Base-by-base conservation (phyloP, 2,329 filamentous ascomycete species). In the Drechslera avenae region DNA sequence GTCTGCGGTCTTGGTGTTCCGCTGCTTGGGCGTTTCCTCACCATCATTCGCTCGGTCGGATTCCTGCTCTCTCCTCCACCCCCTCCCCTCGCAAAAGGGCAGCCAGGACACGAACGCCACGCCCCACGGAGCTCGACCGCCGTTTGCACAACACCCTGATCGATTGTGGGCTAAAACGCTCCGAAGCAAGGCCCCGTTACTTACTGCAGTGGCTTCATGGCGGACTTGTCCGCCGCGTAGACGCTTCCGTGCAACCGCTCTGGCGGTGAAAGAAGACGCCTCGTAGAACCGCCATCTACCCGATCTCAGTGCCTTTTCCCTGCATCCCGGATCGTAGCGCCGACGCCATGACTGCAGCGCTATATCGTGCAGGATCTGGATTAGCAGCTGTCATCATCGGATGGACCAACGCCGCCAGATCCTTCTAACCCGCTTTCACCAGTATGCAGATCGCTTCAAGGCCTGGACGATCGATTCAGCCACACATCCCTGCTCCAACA, bases 301-400 rank as follows among this genome's bases (percentile, higher is more conserved):
- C 56, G 45, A 57, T 50, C 49, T 33, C 39, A 41, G 37, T 54
- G 39, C 53, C 59, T 60, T 55, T 59, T 59, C 61, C 66, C 62
- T 69, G 64, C 62, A 57, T 63, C 46, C 60, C 14, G 57, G 59
- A 60, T 59, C 56, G 28, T 54, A 59, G 52, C 64, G 61, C 64
- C 65, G 64, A 56, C 56, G 58, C 61, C 59, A 63, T 54, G 39
- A 51, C 58, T 63, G 61, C 59, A 54, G 45, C 62, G 58, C 62
- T 57, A 62, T 59, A 57, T 59, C 48, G 50, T 65, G 63, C 63
- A 68, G 62, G 62, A 68, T 68, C 60, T 71, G 57, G 56, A 41
- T 54, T 59, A 50, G 61, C 50, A 59, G 55, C 56, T 62, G 63
- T 63, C 63, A 67, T 57, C 59, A 62, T 63, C 64, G 56, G 50